phyloP scores from a whole-genome alignment of 73 alveolate genomes.

The Tetrahymena thermophila region DNA sequence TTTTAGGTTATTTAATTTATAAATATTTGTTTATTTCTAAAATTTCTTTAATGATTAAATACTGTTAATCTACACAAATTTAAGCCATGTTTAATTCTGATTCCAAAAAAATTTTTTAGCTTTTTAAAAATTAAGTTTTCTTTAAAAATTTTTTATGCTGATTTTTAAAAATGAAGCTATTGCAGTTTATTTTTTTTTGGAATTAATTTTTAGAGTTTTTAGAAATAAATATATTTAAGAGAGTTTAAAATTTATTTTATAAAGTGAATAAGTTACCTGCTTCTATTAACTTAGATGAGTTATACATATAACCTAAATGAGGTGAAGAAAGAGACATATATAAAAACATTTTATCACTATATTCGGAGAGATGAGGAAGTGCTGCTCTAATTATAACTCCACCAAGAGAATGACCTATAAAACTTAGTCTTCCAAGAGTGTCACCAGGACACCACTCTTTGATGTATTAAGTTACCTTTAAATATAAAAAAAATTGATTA shows the following conservation, averaged over 20 bases:
- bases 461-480: slow-evolving; percentile 65
- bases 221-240: too few species aligned
- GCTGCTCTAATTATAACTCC: slow-evolving; percentile 93
- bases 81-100: too few species aligned
- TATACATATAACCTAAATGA: slow-evolving; percentile 93
- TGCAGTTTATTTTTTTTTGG: too few species aligned
- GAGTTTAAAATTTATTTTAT: too few species aligned
- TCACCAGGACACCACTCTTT: slow-evolving; percentile 83
- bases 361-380: slow-evolving; percentile 77
- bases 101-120: too few species aligned
- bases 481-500: slow-evolving; percentile 50
- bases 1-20: slow-evolving; percentile 53
- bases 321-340: slow-evolving; percentile 96
- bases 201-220: too few species aligned
- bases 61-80: too few species aligned
- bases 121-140: too few species aligned
- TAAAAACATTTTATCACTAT: slow-evolving; percentile 85
- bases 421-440: slow-evolving; percentile 73
- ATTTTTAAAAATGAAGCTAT: too few species aligned
- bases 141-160: too few species aligned
- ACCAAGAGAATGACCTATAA: slow-evolving; percentile 94
- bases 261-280: slow-evolving; percentile 35
- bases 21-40: too few species aligned
- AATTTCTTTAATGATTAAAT: too few species aligned
- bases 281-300: slow-evolving; percentile 45